A percentile compares a stretch with the other conserved stretches of the same genome.
Conservation (phyloP, 2,329 filamentous ascomycete genomes). For the Fragosphaeria purpurea region DNA sequence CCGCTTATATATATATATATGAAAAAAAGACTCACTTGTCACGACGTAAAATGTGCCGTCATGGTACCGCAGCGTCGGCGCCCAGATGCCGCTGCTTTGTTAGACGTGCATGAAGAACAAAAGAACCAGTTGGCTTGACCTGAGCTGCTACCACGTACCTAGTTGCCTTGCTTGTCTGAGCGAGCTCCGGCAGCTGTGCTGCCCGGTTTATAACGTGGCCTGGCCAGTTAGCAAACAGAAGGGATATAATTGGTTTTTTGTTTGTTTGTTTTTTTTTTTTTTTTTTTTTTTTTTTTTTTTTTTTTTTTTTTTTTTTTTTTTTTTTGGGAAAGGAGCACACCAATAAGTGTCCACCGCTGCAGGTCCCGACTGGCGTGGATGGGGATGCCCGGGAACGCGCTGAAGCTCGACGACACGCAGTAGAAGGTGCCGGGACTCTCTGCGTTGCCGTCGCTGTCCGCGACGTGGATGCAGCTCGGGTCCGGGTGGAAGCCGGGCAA, state of each 20-base stretch:
- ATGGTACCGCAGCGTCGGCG: constrained; percentile 21
- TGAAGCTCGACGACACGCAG: constrained; percentile 33
- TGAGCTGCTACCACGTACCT: constrained; percentile 11
- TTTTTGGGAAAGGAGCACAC: neutral
- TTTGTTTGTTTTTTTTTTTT: too few species aligned
- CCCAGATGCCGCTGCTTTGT: constrained; percentile 22
- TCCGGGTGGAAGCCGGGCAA: constrained; percentile 34
- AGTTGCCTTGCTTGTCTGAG: constrained; percentile 21
- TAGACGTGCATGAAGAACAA: too few species aligned
- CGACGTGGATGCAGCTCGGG: constrained; percentile 30
- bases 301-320: too few species aligned
- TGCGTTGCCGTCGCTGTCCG: constrained; percentile 22
- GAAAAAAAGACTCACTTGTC: constrained; percentile 12
- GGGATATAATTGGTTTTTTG: too few species aligned
- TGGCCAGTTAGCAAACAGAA: neutral
- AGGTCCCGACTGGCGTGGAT: constrained; percentile 35
- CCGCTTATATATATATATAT: neutral
- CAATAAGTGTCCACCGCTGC: constrained; percentile 28
- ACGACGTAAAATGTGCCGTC: constrained; percentile 21
- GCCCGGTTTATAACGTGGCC: constrained; percentile 26
- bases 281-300: too few species aligned
- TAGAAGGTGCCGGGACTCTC: constrained; percentile 28
- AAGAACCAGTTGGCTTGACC: too few species aligned
- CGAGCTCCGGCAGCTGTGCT: constrained; percentile 24
- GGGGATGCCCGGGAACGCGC: constrained; percentile 33